These are phyloP conservation scores for Musa itinerans DNA, from an alignment of 176 grass and related monocot species.

Conservation along the genomic window DNA sequence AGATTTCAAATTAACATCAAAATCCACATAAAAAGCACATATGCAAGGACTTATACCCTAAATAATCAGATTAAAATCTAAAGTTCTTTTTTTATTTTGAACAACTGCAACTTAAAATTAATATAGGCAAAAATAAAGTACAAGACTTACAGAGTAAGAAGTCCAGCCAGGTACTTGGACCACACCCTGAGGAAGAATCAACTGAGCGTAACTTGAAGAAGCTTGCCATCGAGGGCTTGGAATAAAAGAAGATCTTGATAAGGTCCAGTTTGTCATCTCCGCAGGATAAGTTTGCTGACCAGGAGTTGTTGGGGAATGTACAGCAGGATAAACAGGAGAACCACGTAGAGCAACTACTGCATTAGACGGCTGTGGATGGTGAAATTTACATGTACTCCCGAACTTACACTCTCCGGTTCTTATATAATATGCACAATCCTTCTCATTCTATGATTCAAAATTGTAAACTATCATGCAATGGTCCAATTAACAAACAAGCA, in stretches of 20 bases:
- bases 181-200: slow-evolving; percentile 79
- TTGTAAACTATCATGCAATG: slow-evolving; percentile 22
- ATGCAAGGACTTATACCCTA: background rate
- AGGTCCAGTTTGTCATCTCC: slow-evolving; percentile 45
- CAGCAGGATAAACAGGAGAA: slow-evolving; percentile 52
- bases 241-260: slow-evolving; percentile 62
- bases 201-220: slow-evolving; percentile 77
- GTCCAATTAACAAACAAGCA: background rate
- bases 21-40: background rate
- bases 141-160: slow-evolving; percentile 64
- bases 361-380: slow-evolving; percentile 80
- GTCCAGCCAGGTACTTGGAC: slow-evolving; percentile 79
- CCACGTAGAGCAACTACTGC: slow-evolving; percentile 51
- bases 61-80: background rate
- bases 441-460: slow-evolving; percentile 67
- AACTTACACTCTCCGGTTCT: slow-evolving; percentile 88
- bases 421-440: slow-evolving; percentile 83
- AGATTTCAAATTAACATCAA: background rate
- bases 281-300: slow-evolving; percentile 48
- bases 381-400: slow-evolving; percentile 74
- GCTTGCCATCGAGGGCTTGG: slow-evolving; percentile 79
- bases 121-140: background rate
- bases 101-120: background rate
- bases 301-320: slow-evolving; percentile 58
- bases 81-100: background rate